Percentiles rank a stretch among this genome's conserved stretches.
Conservation (phyloP, 768 basidiomycete species). For the Rhizopogon vinicolor region DNA sequence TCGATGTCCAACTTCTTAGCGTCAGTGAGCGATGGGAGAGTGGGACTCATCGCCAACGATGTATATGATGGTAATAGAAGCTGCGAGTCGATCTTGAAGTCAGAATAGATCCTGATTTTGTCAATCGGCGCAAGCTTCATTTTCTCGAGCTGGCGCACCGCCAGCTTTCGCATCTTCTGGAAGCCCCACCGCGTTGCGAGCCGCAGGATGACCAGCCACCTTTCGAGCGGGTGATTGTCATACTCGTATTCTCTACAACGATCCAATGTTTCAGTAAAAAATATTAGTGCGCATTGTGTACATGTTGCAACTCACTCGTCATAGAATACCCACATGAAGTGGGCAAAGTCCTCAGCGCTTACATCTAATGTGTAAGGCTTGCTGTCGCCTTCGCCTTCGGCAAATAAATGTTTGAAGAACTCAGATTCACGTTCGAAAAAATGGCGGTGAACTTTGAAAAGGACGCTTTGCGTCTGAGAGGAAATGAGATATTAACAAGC, state of each 20-base stretch:
- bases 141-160: slow-evolving; percentile 52
- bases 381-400: neutral
- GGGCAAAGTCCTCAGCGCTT: slow-evolving; percentile 34
- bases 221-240: slow-evolving; percentile 43
- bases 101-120: slow-evolving; percentile 54
- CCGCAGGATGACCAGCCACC: slow-evolving; percentile 51
- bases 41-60: slow-evolving; percentile 44
- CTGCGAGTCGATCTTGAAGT: slow-evolving; percentile 40
- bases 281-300: neutral
- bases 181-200: slow-evolving; percentile 57
- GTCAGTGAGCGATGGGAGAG: slow-evolving; percentile 50
- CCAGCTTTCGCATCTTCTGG: slow-evolving; percentile 41
- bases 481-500: neutral
- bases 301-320: slow-evolving; percentile 37
- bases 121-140: slow-evolving; percentile 42
- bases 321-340: slow-evolving; percentile 53
- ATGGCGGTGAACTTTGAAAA: slow-evolving; percentile 30
- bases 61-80: slow-evolving; percentile 51
- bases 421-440: slow-evolving; percentile 34
- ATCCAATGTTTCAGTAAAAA: neutral
- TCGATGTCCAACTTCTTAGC: slow-evolving; percentile 53
- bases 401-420: slow-evolving; percentile 24
- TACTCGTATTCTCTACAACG: slow-evolving; percentile 46
- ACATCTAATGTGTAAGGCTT: slow-evolving; percentile 22
- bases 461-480: slow-evolving; percentile 27